These are phyloP conservation scores for Fusarium hostae DNA, from an alignment of 2,329 filamentous ascomycete species.

Conservation along the genomic window DNA sequence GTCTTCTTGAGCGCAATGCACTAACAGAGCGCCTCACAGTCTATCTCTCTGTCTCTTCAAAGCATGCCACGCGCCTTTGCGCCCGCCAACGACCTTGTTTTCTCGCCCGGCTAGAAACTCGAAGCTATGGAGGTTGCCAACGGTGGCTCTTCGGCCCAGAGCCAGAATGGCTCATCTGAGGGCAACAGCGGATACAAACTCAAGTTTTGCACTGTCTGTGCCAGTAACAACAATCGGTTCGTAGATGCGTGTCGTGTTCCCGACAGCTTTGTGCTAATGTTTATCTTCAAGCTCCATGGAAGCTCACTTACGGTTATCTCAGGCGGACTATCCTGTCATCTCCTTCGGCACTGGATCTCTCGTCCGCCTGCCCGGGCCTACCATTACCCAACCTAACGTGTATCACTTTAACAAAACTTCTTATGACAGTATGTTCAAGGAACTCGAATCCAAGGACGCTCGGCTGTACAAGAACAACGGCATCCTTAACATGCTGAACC, in stretches of 20 bases:
- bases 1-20: background rate
- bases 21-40: conserved; percentile 31
- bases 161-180: conserved; percentile 56
- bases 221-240: conserved; percentile 96
- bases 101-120: conserved; percentile 32
- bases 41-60: conserved; percentile 6
- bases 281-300: conserved; percentile 74
- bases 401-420: conserved; percentile 98
- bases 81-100: conserved; percentile 23
- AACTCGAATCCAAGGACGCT: conserved; percentile 86
- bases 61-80: conserved; percentile 39
- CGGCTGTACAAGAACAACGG: conserved; percentile 92
- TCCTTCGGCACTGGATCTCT: conserved; percentile 97
- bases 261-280: conserved; percentile 3
- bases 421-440: conserved; percentile 93
- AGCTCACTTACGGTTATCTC: conserved; percentile 91
- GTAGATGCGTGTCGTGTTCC: conserved; percentile 38
- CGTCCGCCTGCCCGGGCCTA: conserved; percentile 90
- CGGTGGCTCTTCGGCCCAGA: conserved; percentile 49
- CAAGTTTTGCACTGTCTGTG: conserved; percentile 98
- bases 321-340: conserved; percentile 91
- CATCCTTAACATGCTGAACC: conserved; percentile 92
- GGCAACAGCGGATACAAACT: conserved; percentile 80
- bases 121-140: conserved; percentile 57
- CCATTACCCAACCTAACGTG: conserved; percentile 93